A percentile compares a stretch with the other conserved stretches of the same genome.
These are phyloP conservation scores for Neurospora sp. DNA, from an alignment of 495 filamentous ascomycete species.

Conservation along the genomic window DNA sequence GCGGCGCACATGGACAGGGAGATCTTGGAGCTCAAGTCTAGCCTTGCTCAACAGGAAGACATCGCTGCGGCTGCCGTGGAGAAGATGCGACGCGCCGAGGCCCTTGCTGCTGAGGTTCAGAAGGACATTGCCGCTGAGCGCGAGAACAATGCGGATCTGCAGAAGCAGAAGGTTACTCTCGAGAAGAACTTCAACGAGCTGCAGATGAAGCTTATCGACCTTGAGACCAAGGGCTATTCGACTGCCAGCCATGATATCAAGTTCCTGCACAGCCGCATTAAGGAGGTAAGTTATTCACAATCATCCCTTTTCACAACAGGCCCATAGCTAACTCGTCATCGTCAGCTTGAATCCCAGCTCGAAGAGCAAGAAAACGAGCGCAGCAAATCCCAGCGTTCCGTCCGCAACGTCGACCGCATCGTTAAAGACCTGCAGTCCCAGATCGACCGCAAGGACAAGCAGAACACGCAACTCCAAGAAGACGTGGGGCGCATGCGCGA, in stretches of 20 bases:
- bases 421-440: conserved; percentile 90
- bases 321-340: conserved; percentile 12
- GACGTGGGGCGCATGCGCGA: conserved; percentile 77
- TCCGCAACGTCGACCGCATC: conserved; percentile 88
- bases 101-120: conserved; percentile 77
- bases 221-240: conserved; percentile 95
- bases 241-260: conserved; percentile 88
- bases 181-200: conserved; percentile 90
- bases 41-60: conserved; percentile 87
- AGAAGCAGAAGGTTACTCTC: conserved; percentile 83
- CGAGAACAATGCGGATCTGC: conserved; percentile 69
- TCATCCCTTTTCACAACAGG: neutral
- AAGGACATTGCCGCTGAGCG: conserved; percentile 90
- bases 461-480: conserved; percentile 64
- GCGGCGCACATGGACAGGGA: conserved; percentile 85
- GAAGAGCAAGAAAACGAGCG: conserved; percentile 73
- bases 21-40: conserved; percentile 80
- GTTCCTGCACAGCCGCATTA: conserved; percentile 87
- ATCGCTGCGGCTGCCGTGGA: conserved; percentile 85
- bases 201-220: conserved; percentile 78
- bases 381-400: conserved; percentile 68
- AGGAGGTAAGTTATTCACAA: conserved; percentile 59
- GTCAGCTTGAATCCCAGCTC: conserved; percentile 80
- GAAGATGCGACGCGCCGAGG: conserved; percentile 97
- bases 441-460: conserved; percentile 85